Evolutionary conservation across 2,329 filamentous ascomycete species (phyloP).

Genomic region (Fusarium sterilihyphosum): DNA sequence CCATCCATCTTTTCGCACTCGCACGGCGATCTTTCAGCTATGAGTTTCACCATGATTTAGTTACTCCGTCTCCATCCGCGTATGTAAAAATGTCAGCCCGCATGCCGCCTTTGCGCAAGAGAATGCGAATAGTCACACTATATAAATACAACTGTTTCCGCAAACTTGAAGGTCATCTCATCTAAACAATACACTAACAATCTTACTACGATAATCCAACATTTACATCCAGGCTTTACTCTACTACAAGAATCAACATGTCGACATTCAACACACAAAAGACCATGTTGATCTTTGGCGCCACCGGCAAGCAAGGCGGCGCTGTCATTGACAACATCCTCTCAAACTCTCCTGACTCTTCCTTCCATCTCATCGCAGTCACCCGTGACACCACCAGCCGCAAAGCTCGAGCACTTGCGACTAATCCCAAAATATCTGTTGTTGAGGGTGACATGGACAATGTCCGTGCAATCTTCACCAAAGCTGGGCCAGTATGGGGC

Average conservation of each 20-base stretch:
- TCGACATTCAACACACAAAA: background rate
- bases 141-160: background rate
- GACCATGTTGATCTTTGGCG: background rate
- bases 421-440: background rate
- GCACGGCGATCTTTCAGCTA: background rate
- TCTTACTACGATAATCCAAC: background rate
- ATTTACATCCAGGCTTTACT: too few relatives aligned
- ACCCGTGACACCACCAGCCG: background rate
- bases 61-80: background rate
- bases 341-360: background rate
- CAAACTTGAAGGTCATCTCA: background rate
- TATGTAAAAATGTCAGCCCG: background rate
- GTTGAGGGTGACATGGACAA: background rate
- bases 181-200: background rate
- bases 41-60: background rate
- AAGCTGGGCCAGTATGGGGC: background rate
- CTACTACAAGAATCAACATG: background rate
- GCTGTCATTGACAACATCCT: constrained; percentile 2
- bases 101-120: background rate
- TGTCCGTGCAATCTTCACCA: background rate
- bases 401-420: background rate
- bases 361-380: background rate
- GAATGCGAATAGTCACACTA: background rate
- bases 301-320: constrained; percentile 1
- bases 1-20: background rate